phyloP scores from a whole-genome alignment of 768 basidiomycete genomes.

The Lactarius hengduanensis region DNA sequence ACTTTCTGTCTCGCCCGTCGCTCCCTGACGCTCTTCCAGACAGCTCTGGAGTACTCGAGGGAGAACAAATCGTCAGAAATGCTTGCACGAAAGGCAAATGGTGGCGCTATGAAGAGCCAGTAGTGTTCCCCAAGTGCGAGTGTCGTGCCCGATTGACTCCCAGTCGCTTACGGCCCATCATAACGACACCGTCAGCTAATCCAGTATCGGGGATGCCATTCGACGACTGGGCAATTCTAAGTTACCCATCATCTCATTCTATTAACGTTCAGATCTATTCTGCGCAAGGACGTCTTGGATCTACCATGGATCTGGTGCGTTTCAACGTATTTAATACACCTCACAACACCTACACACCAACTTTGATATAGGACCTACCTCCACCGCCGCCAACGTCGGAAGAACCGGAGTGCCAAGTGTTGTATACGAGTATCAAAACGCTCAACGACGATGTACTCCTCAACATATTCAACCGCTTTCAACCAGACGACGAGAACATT shows the following conservation, averaged over 20 bases:
- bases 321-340: not conserved
- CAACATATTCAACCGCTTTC: not conserved
- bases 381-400: not conserved
- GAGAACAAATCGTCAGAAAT: conserved; percentile 3
- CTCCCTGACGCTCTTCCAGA: conserved; percentile 6
- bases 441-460: not conserved
- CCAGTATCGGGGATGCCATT: not conserved
- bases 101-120: not conserved
- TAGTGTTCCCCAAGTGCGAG: not conserved
- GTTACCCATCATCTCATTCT: not conserved
- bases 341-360: not conserved
- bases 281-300: not conserved
- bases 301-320: not conserved
- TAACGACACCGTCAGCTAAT: not conserved
- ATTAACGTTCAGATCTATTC: not conserved
- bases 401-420: not conserved
- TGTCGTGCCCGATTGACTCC: not conserved
- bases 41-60: conserved; percentile 7
- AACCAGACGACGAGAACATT: not conserved
- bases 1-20: not conserved
- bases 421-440: not conserved
- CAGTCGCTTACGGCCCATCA: not conserved
- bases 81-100: not conserved
- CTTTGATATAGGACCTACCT: not conserved
- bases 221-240: conserved; percentile 3